Evolutionary conservation across 2,329 filamentous ascomycete genomes (phyloP).

Genomic region (Aspergillus uvarum): DNA sequence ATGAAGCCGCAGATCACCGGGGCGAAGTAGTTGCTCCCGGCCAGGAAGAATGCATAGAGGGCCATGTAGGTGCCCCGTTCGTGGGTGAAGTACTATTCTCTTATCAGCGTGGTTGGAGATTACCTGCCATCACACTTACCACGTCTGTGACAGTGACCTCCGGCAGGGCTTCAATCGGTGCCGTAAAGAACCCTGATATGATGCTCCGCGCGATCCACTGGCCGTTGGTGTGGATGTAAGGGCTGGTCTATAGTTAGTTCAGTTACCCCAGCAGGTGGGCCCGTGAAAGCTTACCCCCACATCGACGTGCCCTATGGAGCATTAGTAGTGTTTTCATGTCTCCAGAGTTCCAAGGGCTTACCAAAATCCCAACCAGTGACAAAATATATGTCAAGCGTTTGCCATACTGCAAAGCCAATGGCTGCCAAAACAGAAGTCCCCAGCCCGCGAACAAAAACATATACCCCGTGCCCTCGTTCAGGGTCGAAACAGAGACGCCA

Average conservation of each 20-base stretch:
- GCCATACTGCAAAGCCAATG: slow-evolving; percentile 48
- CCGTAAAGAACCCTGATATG: slow-evolving; percentile 40
- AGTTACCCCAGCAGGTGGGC: neutral
- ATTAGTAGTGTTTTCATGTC: neutral
- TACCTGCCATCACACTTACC: slow-evolving; percentile 25
- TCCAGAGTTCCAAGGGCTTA: slow-evolving; percentile 15
- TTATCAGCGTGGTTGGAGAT: neutral
- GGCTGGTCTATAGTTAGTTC: slow-evolving; percentile 19
- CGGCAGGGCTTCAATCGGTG: slow-evolving; percentile 44
- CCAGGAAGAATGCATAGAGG: slow-evolving; percentile 41
- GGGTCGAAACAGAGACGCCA: slow-evolving; percentile 33
- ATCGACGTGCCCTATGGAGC: slow-evolving; percentile 25
- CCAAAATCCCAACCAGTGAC: slow-evolving; percentile 34
- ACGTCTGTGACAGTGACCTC: slow-evolving; percentile 45
- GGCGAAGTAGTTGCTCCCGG: slow-evolving; percentile 45
- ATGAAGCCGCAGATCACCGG: slow-evolving; percentile 52
- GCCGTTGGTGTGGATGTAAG: slow-evolving; percentile 33
- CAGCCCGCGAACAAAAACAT: slow-evolving; percentile 47
- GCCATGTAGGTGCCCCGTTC: slow-evolving; percentile 44
- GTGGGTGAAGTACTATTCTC: slow-evolving; percentile 42
- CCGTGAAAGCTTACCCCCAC: slow-evolving; percentile 31
- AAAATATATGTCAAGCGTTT: slow-evolving; percentile 38
- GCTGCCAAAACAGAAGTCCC: slow-evolving; percentile 50
- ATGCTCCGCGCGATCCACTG: slow-evolving; percentile 44
- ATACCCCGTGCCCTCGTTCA: slow-evolving; percentile 43